These are phyloP conservation scores for Talaromyces ruber DNA, from an alignment of 495 filamentous ascomycete species.

Conservation along the genomic window DNA sequence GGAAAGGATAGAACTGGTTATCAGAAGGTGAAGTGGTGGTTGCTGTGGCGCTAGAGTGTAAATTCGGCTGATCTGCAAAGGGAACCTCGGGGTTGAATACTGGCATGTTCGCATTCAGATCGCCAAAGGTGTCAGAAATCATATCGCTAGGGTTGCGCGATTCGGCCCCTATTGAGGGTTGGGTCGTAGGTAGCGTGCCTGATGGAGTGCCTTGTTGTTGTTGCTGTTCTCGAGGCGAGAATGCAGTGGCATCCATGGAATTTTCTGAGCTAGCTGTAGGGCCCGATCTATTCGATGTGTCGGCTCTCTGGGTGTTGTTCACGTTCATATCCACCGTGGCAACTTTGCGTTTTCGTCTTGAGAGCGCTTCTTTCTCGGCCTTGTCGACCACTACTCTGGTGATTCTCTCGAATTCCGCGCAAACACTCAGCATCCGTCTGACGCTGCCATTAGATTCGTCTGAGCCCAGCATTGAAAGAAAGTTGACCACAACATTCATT, in stretches of 20 bases:
- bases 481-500: slow-evolving; percentile 89
- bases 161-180: background rate
- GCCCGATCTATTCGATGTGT: background rate
- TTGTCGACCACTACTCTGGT: slow-evolving; percentile 88
- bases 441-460: slow-evolving; percentile 77
- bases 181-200: slow-evolving; percentile 7
- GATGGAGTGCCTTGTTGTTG: slow-evolving; percentile 6
- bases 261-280: background rate
- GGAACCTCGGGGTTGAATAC: background rate
- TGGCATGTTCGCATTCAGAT: background rate
- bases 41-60: slow-evolving; percentile 16
- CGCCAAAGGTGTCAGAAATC: background rate
- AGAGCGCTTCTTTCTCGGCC: slow-evolving; percentile 69
- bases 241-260: background rate
- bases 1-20: slow-evolving; percentile 46
- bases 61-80: slow-evolving; percentile 9
- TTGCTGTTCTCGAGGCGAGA: slow-evolving; percentile 4
- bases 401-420: slow-evolving; percentile 91
- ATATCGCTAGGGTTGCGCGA: background rate
- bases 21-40: slow-evolving; percentile 29
- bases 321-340: slow-evolving; percentile 32
- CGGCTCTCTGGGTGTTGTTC: slow-evolving; percentile 7
- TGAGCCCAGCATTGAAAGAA: slow-evolving; percentile 68
- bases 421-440: slow-evolving; percentile 85
- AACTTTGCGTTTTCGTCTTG: slow-evolving; percentile 70